Base-by-base conservation (phyloP, 768 basidiomycete genomes). In the Gloeopeniophorella convolvens region DNA sequence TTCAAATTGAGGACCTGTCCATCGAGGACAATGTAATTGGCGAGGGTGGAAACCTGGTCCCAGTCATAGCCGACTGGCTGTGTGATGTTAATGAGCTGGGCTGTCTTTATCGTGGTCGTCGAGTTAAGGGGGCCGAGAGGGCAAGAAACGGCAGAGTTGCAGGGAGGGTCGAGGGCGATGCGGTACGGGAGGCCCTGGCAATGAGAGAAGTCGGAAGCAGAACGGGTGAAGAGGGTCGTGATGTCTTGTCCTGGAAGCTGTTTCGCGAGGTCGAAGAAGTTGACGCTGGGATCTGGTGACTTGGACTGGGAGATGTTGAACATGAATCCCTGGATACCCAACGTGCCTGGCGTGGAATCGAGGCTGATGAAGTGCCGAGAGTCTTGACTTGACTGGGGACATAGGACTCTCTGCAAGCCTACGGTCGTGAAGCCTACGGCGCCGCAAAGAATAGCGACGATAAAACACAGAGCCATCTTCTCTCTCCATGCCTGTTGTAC, bases 401-500 rank as follows among this genome's bases (percentile, higher is more conserved):
- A 99, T 26, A 99, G 78, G 37, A 91, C 89, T 60, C 82, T 83
- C 69, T 96, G 89, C 39, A 95, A 80, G 30, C 95, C 95, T 58
- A 99, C 89, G 32, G 96, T 99, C 48, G 85, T 75, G 68, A 99
- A 99, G 9, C 90, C 95, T 45, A 97, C 78, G 37, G 72, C 66
- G 16, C 74, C 82, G 58, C 95, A 96, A 16, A 96, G 67, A 36
- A 92, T 32, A 49, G 79, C 57, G 43, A 92, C 89, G 62, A 97
- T 83, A 66, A 88, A 82, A 68, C 94, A 97, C 3, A 99, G 73
- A 5, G 92, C 81, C 50, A 95, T 83, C 74, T 98, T 99, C 69
- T 99, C 96, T 63, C 94, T 80, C 96, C 96, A 99, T 1, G 96
- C 96, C 66, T 96, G 90, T 54, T 82, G 73, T 45, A 79, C 75